Evolutionary conservation across 23 red algal genomes (phyloP), one percentile per base, ranked within the genome.

Genomic region (Gracilaria domingensis): DNA sequence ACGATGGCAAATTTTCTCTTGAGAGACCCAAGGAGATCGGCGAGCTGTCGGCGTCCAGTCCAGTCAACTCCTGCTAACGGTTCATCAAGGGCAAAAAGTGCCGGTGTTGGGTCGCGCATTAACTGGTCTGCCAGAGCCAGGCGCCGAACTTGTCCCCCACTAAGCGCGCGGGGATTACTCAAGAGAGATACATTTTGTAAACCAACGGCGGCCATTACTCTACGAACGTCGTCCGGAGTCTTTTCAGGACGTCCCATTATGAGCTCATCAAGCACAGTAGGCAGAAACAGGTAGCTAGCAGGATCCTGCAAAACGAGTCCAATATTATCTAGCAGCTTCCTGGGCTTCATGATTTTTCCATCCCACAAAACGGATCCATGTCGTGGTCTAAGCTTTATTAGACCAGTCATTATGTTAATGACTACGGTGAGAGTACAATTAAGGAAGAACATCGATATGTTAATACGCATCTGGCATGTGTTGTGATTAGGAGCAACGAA

Each of bases 61-160:
- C 60, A 75, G 58, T 98, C 95, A 32, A 98, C 89, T 25, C 95
- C 95, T 20, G 91, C 87, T 24, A 98, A 74, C 20, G 95, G 95
- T 50, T 98, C 95, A 58, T 98, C 95, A 30, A 98, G 61, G 12
- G 94, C 73, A 34, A 98, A 78, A 16, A 98, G 66, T 0, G 57
- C 33, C 42, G 85, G 85, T 33, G n/a, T 48, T 23, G 91, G 84
- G 13, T 94, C 38, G n/a, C 91, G 86, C 66, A 94, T 75, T 18
- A 98, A 88, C 78, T 98, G 95, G 8, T 48, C 75, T 30, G 95
- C 95, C 13, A 98, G 45, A 8, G 95, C 91, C 9, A 98, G 79
- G 18, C 93, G 86, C 33, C 88, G 70, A 23, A 94, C 60, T 53
- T 98, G 95, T 37, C 95, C 95, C 29, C 95, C 95, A 67, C 86